These are phyloP conservation scores for Starmerella asiatica DNA, from an alignment of 805 yeast genomes.

Conservation along the genomic window DNA sequence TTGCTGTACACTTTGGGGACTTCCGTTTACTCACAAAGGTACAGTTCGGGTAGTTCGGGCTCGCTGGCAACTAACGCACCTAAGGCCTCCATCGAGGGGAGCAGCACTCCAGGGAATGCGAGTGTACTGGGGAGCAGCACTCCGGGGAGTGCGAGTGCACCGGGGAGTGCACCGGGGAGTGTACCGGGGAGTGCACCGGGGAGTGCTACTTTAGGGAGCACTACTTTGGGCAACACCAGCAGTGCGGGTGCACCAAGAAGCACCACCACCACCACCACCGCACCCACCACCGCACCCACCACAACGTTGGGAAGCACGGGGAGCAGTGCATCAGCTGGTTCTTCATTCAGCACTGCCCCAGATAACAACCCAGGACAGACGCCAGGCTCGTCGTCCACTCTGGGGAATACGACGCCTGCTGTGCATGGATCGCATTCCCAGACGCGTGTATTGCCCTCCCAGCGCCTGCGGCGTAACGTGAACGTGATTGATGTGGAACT, in stretches of 20 bases:
- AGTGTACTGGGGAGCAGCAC: no score
- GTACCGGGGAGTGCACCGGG: neutral
- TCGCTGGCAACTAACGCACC: neutral
- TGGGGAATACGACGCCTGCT: neutral
- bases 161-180: neutral
- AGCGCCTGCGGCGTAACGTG: constrained; percentile 10
- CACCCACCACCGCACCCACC: neutral
- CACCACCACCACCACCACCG: neutral
- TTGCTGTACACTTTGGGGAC: neutral
- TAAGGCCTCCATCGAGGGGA: no score
- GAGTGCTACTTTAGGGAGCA: neutral
- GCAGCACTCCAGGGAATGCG: no score
- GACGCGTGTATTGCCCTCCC: neutral
- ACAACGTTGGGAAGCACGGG: neutral
- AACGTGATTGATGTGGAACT: constrained; percentile 24
- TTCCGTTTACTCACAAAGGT: neutral
- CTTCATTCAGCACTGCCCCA: no score
- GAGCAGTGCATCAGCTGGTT: neutral
- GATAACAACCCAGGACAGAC: no score
- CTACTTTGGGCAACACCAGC: neutral
- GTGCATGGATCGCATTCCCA: neutral
- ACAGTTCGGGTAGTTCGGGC: neutral
- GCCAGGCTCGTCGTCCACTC: constrained; percentile 2
- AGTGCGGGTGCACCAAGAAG: neutral
- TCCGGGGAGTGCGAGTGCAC: neutral